Base-by-base conservation (phyloP, 495 filamentous ascomycete genomes). In the Rostrohypoxylon terebratum region DNA sequence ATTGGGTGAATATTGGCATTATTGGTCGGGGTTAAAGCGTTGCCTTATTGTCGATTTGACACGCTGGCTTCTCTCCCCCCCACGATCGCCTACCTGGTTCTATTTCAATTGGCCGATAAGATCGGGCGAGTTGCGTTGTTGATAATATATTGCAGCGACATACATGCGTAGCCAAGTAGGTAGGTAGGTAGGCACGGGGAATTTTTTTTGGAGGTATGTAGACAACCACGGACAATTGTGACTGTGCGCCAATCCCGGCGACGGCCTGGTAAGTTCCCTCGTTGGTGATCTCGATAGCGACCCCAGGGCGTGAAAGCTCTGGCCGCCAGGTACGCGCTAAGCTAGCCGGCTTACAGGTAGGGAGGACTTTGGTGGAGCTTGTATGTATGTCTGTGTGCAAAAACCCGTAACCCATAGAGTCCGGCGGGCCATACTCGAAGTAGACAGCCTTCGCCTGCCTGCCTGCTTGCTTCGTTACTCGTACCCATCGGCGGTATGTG, bases 241-340 rank as follows among this genome's bases (percentile, higher is more conserved):
- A 71, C 72, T 71, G 72, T 75, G 72, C 72, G 72, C 59, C 59
- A 67, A 75, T 71, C 72, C 72, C 62, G 66, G 71, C 55, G 38
- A 61, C 38, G 57, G 38, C 64, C 64, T 45, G 60, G 54, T 44
- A 53, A 40, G 33, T 10, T 53, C 63, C 63, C 50, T 68, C 42
- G 23, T 63, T 72, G 16, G 58, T 58, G 53, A 73, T 73, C 71
- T 73, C 38, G 71, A 69, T 69, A 59, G 58, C 11, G 50, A 66
- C 57, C 55, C 62, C 58, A 11, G 61, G 71, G 48, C 44, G 48
- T 62, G 50, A 74, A 74, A 69, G 71, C 71, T 69, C 44, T 73
- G 66, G 55, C 31, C 65, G 40, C 62, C 58, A 66, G 50, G 61
- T 58, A 66, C 11, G 53, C 40, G 38, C 34, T 33, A 58, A 40